These are phyloP conservation scores for Sarocladium oryzae DNA, from an alignment of 2,329 filamentous ascomycete species.

Conservation along the genomic window DNA sequence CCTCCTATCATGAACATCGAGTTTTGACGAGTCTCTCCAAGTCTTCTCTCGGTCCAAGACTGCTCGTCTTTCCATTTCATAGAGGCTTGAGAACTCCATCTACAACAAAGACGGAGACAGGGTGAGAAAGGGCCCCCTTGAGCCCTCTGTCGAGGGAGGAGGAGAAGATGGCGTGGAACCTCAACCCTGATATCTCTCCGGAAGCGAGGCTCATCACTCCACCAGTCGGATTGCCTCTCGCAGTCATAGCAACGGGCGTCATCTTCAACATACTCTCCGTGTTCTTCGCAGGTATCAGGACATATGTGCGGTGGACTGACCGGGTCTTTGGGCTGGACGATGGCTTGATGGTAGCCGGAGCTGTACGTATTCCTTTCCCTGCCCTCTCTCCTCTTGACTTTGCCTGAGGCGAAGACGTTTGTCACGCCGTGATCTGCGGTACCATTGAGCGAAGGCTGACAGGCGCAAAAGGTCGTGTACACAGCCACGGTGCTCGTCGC, in stretches of 20 bases:
- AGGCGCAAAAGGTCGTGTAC: constrained; percentile 13
- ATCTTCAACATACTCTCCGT: constrained; percentile 1
- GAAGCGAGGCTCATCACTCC: constrained; percentile 5
- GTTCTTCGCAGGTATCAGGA: constrained; percentile 4
- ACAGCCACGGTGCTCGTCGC: constrained; percentile 13
- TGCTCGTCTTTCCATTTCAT: too few species aligned
- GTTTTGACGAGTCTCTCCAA: too few species aligned
- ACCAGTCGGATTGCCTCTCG: constrained; percentile 3
- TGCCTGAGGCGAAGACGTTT: too few species aligned
- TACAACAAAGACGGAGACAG: too few species aligned
- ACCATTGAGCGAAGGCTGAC: too few species aligned
- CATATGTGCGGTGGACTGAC: constrained; percentile 1
- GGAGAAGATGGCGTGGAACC: neutral
- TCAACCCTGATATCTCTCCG: neutral
- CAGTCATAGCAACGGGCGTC: neutral
- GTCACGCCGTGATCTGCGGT: too few species aligned
- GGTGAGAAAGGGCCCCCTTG: too few species aligned
- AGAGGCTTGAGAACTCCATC: too few species aligned
- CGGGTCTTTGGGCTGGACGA: constrained; percentile 14
- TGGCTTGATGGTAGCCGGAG: constrained; percentile 14
- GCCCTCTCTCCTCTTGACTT: too few species aligned
- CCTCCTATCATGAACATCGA: too few species aligned
- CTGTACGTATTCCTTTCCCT: constrained; percentile 12
- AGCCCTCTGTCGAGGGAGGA: neutral
- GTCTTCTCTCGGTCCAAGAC: too few species aligned